phyloP scores from a whole-genome alignment of 345 rosid species.

The Corchorus capsularis region DNA sequence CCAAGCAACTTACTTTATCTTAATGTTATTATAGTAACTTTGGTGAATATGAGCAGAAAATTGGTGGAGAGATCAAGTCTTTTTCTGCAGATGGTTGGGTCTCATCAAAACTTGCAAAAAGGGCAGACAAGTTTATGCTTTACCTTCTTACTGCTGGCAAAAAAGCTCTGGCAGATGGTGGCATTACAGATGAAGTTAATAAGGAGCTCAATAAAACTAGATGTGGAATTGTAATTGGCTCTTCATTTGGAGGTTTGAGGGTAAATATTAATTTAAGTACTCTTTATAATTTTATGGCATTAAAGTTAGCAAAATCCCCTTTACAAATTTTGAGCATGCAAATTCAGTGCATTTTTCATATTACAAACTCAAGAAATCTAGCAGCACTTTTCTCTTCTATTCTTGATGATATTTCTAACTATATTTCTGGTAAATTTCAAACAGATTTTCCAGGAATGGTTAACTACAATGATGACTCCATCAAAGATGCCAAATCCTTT shows the following conservation, averaged over 20 bases:
- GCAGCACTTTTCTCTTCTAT: background rate
- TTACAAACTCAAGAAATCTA: background rate
- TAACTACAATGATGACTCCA: constrained; percentile 68
- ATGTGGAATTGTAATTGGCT: constrained; percentile 92
- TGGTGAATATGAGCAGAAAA: constrained; percentile 42
- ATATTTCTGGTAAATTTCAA: background rate
- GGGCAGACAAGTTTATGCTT: constrained; percentile 93
- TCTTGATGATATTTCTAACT: background rate
- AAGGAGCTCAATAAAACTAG: constrained; percentile 66
- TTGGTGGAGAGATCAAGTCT: constrained; percentile 87
- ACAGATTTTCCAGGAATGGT: constrained; percentile 84
- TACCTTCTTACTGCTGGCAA: constrained; percentile 92
- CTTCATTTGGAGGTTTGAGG: constrained; percentile 33
- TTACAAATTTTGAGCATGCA: too few species aligned
- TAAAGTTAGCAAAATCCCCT: too few species aligned
- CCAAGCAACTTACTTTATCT: background rate
- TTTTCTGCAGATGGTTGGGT: constrained; percentile 82
- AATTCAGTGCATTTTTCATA: background rate
- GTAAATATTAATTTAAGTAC: background rate
- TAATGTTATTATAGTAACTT: background rate
- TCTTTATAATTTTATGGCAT: background rate
- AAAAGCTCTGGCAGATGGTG: constrained; percentile 90
- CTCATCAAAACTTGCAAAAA: constrained; percentile 75
- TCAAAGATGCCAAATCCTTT: constrained; percentile 91
- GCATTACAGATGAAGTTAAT: constrained; percentile 74